Conservation (phyloP, 768 basidiomycete genomes). For the Suillus decipiens region DNA sequence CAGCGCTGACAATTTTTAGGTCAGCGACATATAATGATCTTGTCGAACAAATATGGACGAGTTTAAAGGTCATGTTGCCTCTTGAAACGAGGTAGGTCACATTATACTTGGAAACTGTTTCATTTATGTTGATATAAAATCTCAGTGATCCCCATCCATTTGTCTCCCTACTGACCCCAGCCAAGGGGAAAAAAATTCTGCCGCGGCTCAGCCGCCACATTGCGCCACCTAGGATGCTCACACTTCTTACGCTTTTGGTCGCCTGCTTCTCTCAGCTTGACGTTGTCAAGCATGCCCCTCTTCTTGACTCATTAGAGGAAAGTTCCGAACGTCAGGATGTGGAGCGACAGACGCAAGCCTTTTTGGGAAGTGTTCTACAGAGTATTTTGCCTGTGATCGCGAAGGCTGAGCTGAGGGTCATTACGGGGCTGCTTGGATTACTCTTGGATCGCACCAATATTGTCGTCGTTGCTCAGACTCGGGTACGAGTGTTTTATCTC, state of each 20-base stretch:
- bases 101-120: background rate
- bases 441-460: slow-evolving; percentile 80
- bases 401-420: slow-evolving; percentile 74
- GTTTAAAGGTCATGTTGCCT: slow-evolving; percentile 83
- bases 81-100: slow-evolving; percentile 82
- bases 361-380: slow-evolving; percentile 83
- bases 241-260: slow-evolving; percentile 86
- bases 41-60: slow-evolving; percentile 77
- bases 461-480: slow-evolving; percentile 70
- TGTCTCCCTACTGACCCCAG: slow-evolving; percentile 82
- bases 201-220: slow-evolving; percentile 88
- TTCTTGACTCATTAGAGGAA: slow-evolving; percentile 69
- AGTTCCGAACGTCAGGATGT: slow-evolving; percentile 63
- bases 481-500: slow-evolving; percentile 49
- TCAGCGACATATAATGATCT: slow-evolving; percentile 54
- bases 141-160: slow-evolving; percentile 92
- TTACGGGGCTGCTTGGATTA: slow-evolving; percentile 84
- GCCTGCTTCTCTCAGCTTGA: slow-evolving; percentile 95
- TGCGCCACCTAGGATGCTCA: slow-evolving; percentile 75
- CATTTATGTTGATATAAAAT: background rate
- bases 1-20: slow-evolving; percentile 41
- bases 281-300: slow-evolving; percentile 76
- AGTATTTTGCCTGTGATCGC: slow-evolving; percentile 83
- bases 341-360: slow-evolving; percentile 89
- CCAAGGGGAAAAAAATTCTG: slow-evolving; percentile 92